Percentiles rank a stretch among this genome's conserved stretches.
These are phyloP conservation scores for Podila clonocystis DNA, from an alignment of 192 early-diverging fungal species.

Conservation along the genomic window DNA sequence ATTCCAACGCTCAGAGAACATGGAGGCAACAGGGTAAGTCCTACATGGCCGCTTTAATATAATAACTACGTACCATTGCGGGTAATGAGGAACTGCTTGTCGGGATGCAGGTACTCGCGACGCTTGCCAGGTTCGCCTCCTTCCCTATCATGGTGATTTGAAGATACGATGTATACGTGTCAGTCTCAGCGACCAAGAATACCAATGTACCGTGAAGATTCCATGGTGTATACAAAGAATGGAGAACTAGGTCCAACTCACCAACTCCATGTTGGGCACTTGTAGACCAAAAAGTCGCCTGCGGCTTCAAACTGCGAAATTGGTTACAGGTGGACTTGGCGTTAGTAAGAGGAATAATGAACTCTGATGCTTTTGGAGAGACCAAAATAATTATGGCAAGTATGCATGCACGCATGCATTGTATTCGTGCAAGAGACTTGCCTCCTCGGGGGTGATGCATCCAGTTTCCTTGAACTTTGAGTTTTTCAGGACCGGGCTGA, in stretches of 20 bases:
- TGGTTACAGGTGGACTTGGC: not conserved
- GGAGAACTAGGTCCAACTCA: constrained; percentile 15
- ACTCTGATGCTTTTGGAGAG: not conserved
- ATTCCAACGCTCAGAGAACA: not conserved
- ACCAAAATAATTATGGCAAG: not conserved
- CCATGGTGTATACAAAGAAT: not conserved
- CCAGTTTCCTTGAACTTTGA: constrained; percentile 97
- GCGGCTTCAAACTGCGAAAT: constrained; percentile 84
- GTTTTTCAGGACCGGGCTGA: constrained; percentile 92
- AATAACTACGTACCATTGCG: constrained; percentile 70
- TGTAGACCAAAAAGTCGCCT: constrained; percentile 97
- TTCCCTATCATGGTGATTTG: constrained; percentile 51
- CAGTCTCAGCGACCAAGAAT: not conserved
- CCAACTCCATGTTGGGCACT: constrained; percentile 99
- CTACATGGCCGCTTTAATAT: not conserved
- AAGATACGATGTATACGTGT: not conserved
- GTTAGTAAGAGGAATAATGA: not conserved
- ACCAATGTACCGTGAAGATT: not conserved
- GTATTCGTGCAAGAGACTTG: constrained; percentile 46
- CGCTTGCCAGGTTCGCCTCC: constrained; percentile 75
- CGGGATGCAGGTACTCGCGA: constrained; percentile 81
- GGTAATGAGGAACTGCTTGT: constrained; percentile 97
- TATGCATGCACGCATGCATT: not conserved
- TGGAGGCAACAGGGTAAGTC: not conserved
- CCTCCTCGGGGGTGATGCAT: constrained; percentile 95